Base-by-base conservation (phyloP, 495 filamentous ascomycete genomes). In the Amphirosellinia nigrospora region DNA sequence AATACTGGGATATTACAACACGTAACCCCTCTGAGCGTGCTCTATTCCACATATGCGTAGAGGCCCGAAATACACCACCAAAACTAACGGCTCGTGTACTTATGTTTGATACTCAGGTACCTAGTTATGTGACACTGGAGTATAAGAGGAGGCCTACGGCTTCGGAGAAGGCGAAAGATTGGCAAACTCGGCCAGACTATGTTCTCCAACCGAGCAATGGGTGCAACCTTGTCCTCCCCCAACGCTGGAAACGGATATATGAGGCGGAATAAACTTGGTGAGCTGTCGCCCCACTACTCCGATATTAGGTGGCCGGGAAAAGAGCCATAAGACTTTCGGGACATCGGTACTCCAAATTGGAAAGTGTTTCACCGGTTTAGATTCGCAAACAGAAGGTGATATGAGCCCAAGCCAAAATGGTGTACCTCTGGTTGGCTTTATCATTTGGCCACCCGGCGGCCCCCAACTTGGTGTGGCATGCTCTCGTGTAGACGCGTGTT, bases 321-420 rank as follows among this genome's bases (percentile, higher is more conserved):
- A 70, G 38, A 39, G 58, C 43, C 77, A 76, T 0, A 66, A 64
- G 0, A 70, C 70, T 1, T 68, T 74, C 21, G 69, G 46, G 19
- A 72, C 70, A 21, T 70, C 0, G 78, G 79, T 65, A 86, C 82
- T 87, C 87, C 87, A 89, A 19, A 86, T 75, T 16, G 89, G 87
- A 39, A 89, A 77, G 2, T 86, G 86, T 58, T 85, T 84, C 0
- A 82, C 81, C 0, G 90, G 90, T 60, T 86, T 83, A 26, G 88
- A 81, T 68, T 89, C 86, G 36, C 88, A 88, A 10, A 70, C 89
- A 92, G 36, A 87, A 82, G 11, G 90, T 89, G 32, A 95, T 74
- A 19, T 87, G 96, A 79, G 6, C 89, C 89, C 92, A 91, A 95
- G 92, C 92, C 74, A 95, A 94, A 36, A 94, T 90, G 21, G 92